Evolutionary conservation across 106 monocot genomes (phyloP), one percentile per base, ranked within the genome.

Genomic region (Dioscorea alata): DNA sequence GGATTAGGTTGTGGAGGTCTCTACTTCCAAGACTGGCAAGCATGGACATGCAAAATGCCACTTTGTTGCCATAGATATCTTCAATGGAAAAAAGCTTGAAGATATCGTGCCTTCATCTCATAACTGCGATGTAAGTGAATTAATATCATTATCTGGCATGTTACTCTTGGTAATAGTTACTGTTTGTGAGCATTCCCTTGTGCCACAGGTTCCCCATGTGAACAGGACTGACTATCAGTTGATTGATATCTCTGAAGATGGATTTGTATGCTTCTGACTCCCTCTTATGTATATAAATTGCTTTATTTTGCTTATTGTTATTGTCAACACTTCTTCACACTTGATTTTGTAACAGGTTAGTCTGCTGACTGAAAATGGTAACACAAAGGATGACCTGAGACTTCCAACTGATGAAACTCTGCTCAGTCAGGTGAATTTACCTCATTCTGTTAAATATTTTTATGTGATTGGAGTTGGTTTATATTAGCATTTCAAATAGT

Each of bases 101-200:
- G 81, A 81, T 81, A 81, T 81, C 58, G 81, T 81, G 25, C 81
- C 81, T 2, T 81, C 81, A n/a, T 81, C 81, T 42, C 81, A 81
- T 24, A 81, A 81, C 62, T 81, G 81, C 77, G 81, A 81, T 69
- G 81, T 81, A 73, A 58, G 76, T 68, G 0, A 33, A 22, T 52
- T 28, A 28, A 28, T 28, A 28, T 28, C 28, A 28, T 28, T 28
- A 3, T 1, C 28, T 28, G 28, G 28, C 28, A 28, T 28, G 28
- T 28, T 28, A 28, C 28, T 28, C 28, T 28, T 28, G 28, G 28
- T 28, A 28, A 28, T 28, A 1, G 28, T 28, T 28, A 1, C 28
- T 28, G 28, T 28, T 28, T 28, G 28, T 28, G 28, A 28, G 28
- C 28, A 28, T 28, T 28, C 28, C 28, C 28, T 50, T 54, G 1